phyloP scores from a whole-genome alignment of 192 early-diverging fungal genomes.

The Pilobolus umbonatus region DNA sequence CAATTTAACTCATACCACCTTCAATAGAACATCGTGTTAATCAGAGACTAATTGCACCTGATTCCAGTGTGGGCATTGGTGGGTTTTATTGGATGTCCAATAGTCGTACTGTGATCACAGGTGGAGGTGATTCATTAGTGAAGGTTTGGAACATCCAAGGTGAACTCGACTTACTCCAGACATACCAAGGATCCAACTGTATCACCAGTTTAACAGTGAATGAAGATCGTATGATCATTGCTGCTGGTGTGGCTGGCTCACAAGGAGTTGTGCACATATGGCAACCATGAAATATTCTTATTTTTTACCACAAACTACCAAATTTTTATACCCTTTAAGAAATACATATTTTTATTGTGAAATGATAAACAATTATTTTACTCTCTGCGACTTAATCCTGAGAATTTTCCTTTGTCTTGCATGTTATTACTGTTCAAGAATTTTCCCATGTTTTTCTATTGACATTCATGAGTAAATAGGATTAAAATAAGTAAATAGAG shows the following conservation, averaged over 20 bases:
- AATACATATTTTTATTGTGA: neutral
- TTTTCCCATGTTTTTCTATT: neutral
- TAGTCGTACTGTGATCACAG: constrained; percentile 11
- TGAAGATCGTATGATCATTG: constrained; percentile 12
- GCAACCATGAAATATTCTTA: constrained; percentile 9
- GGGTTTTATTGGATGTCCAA: constrained; percentile 19
- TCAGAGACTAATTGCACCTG: neutral
- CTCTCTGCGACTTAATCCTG: neutral
- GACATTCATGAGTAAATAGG: neutral
- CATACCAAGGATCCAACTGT: constrained; percentile 13
- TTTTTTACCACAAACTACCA: no score
- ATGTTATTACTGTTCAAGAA: neutral
- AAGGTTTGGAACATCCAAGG: constrained; percentile 19
- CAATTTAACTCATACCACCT: neutral
- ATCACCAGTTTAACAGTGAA: constrained; percentile 20
- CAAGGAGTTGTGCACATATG: constrained; percentile 22
- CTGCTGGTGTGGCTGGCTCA: constrained; percentile 25
- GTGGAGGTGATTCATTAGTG: constrained; percentile 20
- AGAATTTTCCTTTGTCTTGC: neutral
- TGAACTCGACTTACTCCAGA: neutral
- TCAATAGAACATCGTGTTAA: neutral
- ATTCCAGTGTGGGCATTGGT: constrained; percentile 18
- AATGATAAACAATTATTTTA: neutral
- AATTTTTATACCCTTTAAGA: neutral
- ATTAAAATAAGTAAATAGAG: neutral